phyloP scores from a whole-genome alignment of 2,329 filamentous ascomycete genomes.

The Colletotrichum sp. region DNA sequence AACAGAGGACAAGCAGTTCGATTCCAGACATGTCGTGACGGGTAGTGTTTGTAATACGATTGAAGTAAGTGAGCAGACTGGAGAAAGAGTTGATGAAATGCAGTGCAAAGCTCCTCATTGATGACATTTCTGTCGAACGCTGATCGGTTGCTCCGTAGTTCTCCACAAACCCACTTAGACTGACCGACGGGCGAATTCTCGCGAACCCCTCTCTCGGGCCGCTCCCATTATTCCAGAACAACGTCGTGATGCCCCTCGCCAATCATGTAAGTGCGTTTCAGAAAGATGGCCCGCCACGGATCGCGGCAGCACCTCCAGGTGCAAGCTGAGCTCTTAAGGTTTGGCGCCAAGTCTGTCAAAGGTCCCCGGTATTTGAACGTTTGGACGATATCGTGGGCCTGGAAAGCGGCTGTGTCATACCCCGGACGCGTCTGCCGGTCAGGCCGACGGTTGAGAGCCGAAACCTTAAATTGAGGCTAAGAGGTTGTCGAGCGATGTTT shows the following conservation, averaged over 20 bases:
- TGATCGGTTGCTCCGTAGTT: not conserved
- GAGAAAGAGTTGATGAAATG: not conserved
- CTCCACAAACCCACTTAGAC: not conserved
- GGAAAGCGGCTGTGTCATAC: not conserved
- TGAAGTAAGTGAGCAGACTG: not conserved
- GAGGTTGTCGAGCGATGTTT: not conserved
- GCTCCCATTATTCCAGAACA: not conserved
- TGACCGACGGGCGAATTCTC: not conserved
- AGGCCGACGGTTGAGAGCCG: not conserved
- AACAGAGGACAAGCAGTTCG: rapidly evolving
- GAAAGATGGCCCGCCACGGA: not conserved
- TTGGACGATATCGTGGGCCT: not conserved
- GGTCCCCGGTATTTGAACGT: not conserved
- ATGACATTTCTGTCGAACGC: not conserved
- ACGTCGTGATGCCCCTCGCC: not conserved
- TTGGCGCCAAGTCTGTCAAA: not conserved
- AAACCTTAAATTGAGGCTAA: not conserved
- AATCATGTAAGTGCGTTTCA: not conserved
- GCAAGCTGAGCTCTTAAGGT: not conserved
- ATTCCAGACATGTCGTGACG: not conserved
- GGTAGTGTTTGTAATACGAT: not conserved
- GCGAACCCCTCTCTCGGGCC: not conserved
- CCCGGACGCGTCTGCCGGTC: not conserved
- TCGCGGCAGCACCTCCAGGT: not conserved
- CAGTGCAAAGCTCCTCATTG: not conserved